A percentile compares a stretch with the other conserved stretches of the same genome.
These are phyloP conservation scores for Podaxis rugospora DNA, from an alignment of 768 basidiomycete genomes.

Conservation along the genomic window DNA sequence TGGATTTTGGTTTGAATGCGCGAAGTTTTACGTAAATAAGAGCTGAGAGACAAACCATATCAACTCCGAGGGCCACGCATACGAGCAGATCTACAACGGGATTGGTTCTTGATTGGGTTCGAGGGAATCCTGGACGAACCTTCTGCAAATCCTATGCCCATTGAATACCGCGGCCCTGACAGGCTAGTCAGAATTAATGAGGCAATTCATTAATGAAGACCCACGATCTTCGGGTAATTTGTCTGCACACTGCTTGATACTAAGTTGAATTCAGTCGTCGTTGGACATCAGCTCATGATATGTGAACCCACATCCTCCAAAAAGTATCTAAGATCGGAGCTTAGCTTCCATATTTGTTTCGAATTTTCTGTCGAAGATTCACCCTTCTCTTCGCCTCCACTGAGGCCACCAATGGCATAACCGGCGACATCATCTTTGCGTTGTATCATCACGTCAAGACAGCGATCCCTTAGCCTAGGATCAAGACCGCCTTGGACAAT, in stretches of 20 bases:
- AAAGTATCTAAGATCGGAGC: conserved; percentile 54
- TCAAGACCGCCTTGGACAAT: conserved; percentile 90
- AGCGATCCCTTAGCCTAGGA: conserved; percentile 62
- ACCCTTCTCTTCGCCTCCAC: conserved; percentile 93
- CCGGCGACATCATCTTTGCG: conserved; percentile 77
- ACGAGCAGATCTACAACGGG: conserved; percentile 68
- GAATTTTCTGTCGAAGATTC: conserved; percentile 3
- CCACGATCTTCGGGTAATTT: conserved; percentile 74
- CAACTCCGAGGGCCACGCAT: conserved; percentile 87
- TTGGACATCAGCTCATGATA: background rate
- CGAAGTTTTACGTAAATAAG: background rate
- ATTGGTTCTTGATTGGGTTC: background rate
- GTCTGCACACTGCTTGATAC: conserved; percentile 79
- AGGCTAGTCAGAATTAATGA: conserved; percentile 12
- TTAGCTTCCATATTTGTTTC: background rate
- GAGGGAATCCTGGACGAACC: conserved; percentile 35
- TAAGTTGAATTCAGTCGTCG: conserved; percentile 20
- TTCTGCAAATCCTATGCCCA: conserved; percentile 93
- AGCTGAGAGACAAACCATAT: conserved; percentile 60
- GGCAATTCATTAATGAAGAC: conserved; percentile 20
- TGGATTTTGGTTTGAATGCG: conserved; percentile 21
- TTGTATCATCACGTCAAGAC: conserved; percentile 77
- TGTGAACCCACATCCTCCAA: conserved; percentile 66
- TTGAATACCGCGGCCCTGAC: conserved; percentile 82
- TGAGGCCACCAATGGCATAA: conserved; percentile 87